Base-by-base conservation (phyloP, 2,329 filamentous ascomycete species). In the Paraconiothyrium brasiliense region DNA sequence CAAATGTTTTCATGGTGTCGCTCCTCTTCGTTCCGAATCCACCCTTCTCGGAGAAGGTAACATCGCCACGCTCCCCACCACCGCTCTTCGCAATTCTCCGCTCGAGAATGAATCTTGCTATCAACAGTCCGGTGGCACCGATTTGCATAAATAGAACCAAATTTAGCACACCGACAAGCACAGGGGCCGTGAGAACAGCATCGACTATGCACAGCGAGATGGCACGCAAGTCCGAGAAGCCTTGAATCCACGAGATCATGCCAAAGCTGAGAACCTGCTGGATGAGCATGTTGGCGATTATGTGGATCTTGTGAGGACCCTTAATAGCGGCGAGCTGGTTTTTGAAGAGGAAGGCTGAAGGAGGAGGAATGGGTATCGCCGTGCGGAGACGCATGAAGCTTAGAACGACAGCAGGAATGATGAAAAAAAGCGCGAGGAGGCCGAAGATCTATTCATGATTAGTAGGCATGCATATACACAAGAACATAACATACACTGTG, bases 121-220 rank as follows among this genome's bases (percentile, higher is more conserved):
- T 67, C 0, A 73, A 39, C n/a, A 74, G 39, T 13, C 61, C 67
- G 8, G 63, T 65, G 1, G 71, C 64, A 32, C 63, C 66, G 43
- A 74, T 60, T 34, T 74, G 71, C 2, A 69, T 9, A 63, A 73
- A 68, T 37, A 72, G 46, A 0, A 74, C 35, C 1, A 68, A 14
- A 13, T 58, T 66, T 14, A 69, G 48, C 1, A 71, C 37, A 2
- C 63, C 66, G 1, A 66, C 67, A 3, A 72, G 58, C 1, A 54
- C 13, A 32, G 60, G 57, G 0, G 72, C 68, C 4, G 63, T 71
- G 1, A 75, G 61, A 1, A 74, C 39, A 8, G 73, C 69, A 57
- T 75, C 73, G 3, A 71, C 59, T n/a, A 71, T 32, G 48, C 73
- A 75, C 11, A 75, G 66, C 4, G 67, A 71, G 27, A 74, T 69